phyloP scores from a whole-genome alignment of 345 rosid species.

The Citrus unshiu region DNA sequence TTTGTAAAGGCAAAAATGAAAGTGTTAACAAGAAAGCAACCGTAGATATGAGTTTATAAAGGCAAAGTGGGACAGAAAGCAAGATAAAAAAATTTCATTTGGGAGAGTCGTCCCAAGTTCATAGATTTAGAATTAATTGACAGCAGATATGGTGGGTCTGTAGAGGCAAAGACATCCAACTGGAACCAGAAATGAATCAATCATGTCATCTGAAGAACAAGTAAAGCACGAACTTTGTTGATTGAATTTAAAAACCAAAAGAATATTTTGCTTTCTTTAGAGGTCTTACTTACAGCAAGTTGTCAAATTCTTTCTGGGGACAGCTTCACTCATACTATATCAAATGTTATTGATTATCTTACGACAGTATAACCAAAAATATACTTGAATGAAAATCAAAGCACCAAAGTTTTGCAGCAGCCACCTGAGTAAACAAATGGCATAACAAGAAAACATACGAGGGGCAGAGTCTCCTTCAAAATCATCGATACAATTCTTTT shows the following conservation, averaged over 20 bases:
- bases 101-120: too few relatives aligned
- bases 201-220: not conserved
- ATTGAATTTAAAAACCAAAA: not conserved
- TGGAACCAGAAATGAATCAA: not conserved
- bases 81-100: not conserved
- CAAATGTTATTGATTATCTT: not conserved
- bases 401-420: not conserved
- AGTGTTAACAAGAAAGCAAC: not conserved
- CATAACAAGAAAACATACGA: not conserved
- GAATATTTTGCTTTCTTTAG: not conserved
- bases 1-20: not conserved
- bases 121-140: not conserved
- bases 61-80: not conserved
- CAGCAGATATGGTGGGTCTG: not conserved
- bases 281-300: not conserved
- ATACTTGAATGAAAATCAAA: not conserved
- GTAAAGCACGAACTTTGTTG: not conserved
- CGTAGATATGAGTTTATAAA: not conserved
- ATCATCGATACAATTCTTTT: not conserved
- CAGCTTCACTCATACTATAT: not conserved
- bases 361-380: not conserved
- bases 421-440: not conserved
- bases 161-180: not conserved
- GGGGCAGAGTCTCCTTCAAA: not conserved
- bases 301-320: not conserved